A percentile compares a stretch with the other conserved stretches of the same genome.
These are phyloP conservation scores for Populus alba DNA, from an alignment of 345 rosid species.

Conservation along the genomic window DNA sequence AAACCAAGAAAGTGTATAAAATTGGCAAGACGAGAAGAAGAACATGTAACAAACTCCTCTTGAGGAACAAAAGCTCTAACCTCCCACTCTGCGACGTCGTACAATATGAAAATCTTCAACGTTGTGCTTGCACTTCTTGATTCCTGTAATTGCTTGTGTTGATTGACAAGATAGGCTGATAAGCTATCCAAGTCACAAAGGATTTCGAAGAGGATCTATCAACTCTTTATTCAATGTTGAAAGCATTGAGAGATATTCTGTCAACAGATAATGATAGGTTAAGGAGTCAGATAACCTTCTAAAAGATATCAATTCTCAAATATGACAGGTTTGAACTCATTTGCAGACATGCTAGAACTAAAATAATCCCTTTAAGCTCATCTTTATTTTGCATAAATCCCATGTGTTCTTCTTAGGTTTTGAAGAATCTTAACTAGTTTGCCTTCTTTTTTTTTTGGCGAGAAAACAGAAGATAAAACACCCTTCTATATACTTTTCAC, in stretches of 20 bases:
- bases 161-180: slow-evolving; percentile 13
- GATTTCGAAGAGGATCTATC: slow-evolving; percentile 32
- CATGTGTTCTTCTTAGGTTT: background rate
- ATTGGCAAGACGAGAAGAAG: background rate
- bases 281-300: background rate
- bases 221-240: slow-evolving; percentile 29
- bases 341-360: background rate
- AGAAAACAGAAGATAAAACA: background rate
- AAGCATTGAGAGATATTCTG: slow-evolving; percentile 32
- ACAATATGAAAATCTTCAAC: background rate
- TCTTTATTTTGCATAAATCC: background rate
- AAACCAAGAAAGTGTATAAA: background rate
- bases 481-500: background rate
- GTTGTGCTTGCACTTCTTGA: background rate
- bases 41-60: background rate
- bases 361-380: background rate
- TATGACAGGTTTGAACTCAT: background rate
- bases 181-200: slow-evolving; percentile 20
- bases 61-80: background rate
- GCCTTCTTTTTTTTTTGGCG: background rate
- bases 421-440: background rate
- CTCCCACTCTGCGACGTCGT: background rate
- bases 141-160: background rate
- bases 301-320: background rate
- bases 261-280: background rate